phyloP scores from a whole-genome alignment of 129 eudicot species.

The Smallanthus sonchifolius region DNA sequence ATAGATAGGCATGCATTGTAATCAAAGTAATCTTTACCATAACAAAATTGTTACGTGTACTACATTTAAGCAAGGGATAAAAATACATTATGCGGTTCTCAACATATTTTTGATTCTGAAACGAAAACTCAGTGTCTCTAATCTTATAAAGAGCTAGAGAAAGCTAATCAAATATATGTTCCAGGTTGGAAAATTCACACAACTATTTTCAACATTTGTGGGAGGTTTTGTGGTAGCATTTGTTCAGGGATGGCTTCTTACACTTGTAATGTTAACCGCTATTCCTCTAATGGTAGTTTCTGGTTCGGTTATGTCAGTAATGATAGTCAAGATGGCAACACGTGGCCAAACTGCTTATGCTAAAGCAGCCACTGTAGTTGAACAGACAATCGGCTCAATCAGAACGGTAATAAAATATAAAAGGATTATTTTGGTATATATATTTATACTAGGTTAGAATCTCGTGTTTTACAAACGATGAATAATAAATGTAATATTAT shows the following conservation, averaged over 20 bases:
- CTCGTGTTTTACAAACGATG: too few species aligned
- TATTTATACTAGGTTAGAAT: not conserved
- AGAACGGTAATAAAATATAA: constrained; percentile 53
- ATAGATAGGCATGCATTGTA: too few species aligned
- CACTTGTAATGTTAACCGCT: constrained; percentile 63
- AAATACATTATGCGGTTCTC: too few species aligned
- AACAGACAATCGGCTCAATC: constrained; percentile 85
- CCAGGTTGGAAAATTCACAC: constrained; percentile 76
- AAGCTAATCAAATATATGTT: not conserved
- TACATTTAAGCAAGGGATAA: too few species aligned
- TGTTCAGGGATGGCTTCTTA: constrained; percentile 76
- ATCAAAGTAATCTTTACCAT: too few species aligned
- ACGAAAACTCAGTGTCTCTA: too few species aligned
- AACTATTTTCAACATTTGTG: constrained; percentile 61
- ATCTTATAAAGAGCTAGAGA: too few species aligned
- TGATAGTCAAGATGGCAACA: constrained; percentile 56
- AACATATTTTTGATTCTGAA: too few species aligned
- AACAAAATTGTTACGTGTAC: too few species aligned
- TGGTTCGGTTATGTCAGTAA: constrained; percentile 49
- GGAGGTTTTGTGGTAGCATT: constrained; percentile 78
- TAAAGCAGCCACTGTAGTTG: constrained; percentile 70
- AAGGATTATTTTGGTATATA: not conserved
- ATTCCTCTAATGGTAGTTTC: constrained; percentile 59
- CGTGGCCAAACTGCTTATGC: constrained; percentile 73
- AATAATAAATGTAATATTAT: too few species aligned